Conservation (phyloP, 441 rosid genomes). For the Pelargonium fulgidum region DNA sequence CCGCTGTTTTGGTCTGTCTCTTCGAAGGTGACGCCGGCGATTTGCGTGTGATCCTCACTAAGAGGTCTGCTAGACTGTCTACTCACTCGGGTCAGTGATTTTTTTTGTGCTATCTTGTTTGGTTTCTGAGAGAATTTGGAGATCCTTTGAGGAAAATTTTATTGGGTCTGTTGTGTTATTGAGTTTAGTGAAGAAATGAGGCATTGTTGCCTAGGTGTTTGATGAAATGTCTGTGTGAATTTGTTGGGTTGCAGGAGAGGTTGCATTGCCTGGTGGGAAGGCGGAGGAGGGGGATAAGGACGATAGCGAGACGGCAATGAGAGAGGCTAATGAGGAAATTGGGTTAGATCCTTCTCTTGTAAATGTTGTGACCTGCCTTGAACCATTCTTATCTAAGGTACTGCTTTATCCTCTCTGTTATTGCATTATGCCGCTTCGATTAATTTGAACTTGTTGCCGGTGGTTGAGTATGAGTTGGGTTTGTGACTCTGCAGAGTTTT, state of each 20-base stretch:
- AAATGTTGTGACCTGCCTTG: slow-evolving; percentile 57
- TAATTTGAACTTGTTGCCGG: neutral
- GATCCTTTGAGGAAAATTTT: neutral
- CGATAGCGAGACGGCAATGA: slow-evolving; percentile 71
- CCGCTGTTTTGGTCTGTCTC: slow-evolving; percentile 77
- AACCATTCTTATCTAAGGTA: slow-evolving; percentile 90
- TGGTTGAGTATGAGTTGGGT: neutral
- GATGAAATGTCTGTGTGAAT: slow-evolving; percentile 12
- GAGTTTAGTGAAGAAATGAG: neutral
- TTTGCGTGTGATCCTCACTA: slow-evolving; percentile 70
- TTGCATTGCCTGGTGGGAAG: slow-evolving; percentile 92
- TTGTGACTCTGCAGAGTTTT: neutral
- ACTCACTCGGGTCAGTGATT: slow-evolving; percentile 59
- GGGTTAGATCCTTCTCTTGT: slow-evolving; percentile 86
- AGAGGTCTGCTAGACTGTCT: slow-evolving; percentile 65
- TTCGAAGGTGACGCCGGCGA: slow-evolving; percentile 76
- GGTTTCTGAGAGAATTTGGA: neutral
- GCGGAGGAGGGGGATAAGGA: slow-evolving; percentile 68
- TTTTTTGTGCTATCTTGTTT: slow-evolving; percentile 11
- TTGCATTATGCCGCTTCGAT: neutral
- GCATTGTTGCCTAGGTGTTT: neutral
- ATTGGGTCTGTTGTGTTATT: neutral
- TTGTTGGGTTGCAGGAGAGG: slow-evolving; percentile 57
- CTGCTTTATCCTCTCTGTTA: neutral
- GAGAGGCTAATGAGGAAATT: slow-evolving; percentile 91